Percentiles rank a stretch among this genome's conserved stretches.
These are phyloP conservation scores for Nemophila menziesii DNA, from an alignment of 257 asterid species.

Conservation along the genomic window DNA sequence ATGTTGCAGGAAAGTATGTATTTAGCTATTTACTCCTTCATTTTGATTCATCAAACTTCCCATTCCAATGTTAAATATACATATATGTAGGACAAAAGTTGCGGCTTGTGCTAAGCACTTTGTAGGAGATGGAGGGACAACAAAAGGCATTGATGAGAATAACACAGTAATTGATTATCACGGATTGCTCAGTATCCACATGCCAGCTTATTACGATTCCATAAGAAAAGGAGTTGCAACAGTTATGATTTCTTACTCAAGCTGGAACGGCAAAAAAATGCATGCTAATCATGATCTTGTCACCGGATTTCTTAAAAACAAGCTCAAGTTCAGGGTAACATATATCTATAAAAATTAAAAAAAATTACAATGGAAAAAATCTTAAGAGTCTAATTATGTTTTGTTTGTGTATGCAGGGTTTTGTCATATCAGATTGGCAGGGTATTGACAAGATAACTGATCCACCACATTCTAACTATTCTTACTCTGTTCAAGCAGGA, in stretches of 20 bases:
- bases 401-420: conserved; percentile 41
- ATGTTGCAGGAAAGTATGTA: conserved; percentile 42
- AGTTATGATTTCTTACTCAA: conserved; percentile 63
- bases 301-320: conserved; percentile 45
- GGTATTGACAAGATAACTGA: conserved; percentile 67
- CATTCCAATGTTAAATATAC: background rate
- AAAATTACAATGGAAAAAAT: background rate
- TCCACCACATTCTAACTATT: conserved; percentile 61
- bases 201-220: conserved; percentile 54
- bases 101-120: conserved; percentile 68
- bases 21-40: background rate
- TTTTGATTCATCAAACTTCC: too few species aligned
- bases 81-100: conserved; percentile 43
- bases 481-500: conserved; percentile 72
- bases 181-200: conserved; percentile 41
- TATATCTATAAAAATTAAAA: background rate
- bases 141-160: conserved; percentile 39
- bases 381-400: background rate
- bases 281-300: conserved; percentile 39
- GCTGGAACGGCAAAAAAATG: conserved; percentile 55
- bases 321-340: conserved; percentile 53
- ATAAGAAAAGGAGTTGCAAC: conserved; percentile 54
- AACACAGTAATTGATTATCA: conserved; percentile 41
- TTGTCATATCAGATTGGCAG: conserved; percentile 78
- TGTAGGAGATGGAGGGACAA: conserved; percentile 72